Conservation (phyloP, 768 basidiomycete species). For the Amanita exitialis region DNA sequence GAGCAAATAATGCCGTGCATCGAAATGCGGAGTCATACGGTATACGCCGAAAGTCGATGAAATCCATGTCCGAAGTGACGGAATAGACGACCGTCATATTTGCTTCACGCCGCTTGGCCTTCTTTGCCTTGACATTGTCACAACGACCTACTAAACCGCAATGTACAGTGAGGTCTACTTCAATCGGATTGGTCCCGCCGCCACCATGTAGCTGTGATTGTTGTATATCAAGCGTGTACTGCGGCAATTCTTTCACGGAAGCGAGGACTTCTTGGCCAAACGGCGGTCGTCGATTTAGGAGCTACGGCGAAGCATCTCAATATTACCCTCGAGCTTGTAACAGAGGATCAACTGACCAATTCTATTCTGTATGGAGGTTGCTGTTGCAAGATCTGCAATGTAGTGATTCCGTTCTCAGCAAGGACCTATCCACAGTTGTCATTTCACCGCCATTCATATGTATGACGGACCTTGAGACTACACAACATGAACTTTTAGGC, state of each 20-base stretch:
- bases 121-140: constrained; percentile 21
- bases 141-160: constrained; percentile 38
- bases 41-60: constrained; percentile 74
- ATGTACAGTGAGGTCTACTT: constrained; percentile 43
- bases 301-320: constrained; percentile 24
- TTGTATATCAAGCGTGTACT: constrained; percentile 43
- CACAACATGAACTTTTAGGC: background rate
- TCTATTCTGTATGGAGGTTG: constrained; percentile 58
- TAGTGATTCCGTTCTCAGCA: constrained; percentile 60
- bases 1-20: background rate
- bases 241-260: constrained; percentile 53
- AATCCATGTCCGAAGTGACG: constrained; percentile 62
- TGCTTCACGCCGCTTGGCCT: constrained; percentile 29
- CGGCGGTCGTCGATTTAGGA: constrained; percentile 64
- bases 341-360: constrained; percentile 27
- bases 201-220: constrained; percentile 34
- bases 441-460: background rate
- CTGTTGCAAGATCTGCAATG: constrained; percentile 43
- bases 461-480: background rate
- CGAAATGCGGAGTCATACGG: constrained; percentile 32
- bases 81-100: constrained; percentile 70
- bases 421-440: constrained; percentile 41
- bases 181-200: constrained; percentile 42
- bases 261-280: constrained; percentile 66
- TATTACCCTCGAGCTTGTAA: background rate